Conservation (phyloP, 2,329 filamentous ascomycete genomes). For the Plectosphaerella cucumerina region DNA sequence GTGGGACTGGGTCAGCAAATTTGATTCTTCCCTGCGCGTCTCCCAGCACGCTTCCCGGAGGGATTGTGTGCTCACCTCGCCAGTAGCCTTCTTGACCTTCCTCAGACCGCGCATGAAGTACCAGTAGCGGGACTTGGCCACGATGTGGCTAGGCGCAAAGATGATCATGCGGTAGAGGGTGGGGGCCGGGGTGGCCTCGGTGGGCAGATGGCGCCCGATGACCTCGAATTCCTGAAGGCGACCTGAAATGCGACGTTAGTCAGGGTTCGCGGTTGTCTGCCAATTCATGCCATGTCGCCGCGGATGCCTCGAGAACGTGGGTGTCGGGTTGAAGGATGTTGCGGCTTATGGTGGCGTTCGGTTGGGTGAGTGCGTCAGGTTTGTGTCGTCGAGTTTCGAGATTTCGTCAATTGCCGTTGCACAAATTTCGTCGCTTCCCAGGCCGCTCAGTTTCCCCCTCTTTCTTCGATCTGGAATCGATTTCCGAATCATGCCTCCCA, state of each 20-base stretch:
- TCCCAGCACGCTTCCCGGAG: neutral
- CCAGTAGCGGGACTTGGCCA: slow-evolving; percentile 99
- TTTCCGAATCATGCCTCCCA: too few species aligned
- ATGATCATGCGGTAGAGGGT: slow-evolving; percentile 99
- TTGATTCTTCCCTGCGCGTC: neutral
- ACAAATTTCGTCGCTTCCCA: too few species aligned
- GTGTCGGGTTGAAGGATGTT: neutral
- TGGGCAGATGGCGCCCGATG: slow-evolving; percentile 98
- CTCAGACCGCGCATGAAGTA: slow-evolving; percentile 99
- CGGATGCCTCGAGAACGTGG: neutral
- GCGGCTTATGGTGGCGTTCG: neutral
- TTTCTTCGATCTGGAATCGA: too few species aligned
- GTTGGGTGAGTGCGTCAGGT: neutral
- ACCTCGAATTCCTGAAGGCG: slow-evolving; percentile 99
- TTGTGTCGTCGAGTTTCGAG: too few species aligned
- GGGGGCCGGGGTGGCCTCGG: slow-evolving; percentile 92
- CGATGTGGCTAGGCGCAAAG: slow-evolving; percentile 95
- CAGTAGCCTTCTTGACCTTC: slow-evolving; percentile 99
- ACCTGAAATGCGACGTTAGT: slow-evolving; percentile 56
- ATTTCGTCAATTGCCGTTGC: too few species aligned
- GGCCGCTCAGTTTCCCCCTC: too few species aligned
- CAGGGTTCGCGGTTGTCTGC: neutral
- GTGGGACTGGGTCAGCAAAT: slow-evolving; percentile 28
- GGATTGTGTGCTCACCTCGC: slow-evolving; percentile 63
- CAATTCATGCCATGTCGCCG: slow-evolving; percentile 12